These are phyloP conservation scores for Metschnikowia corniflorae DNA, from an alignment of 805 yeast genomes.

Conservation along the genomic window DNA sequence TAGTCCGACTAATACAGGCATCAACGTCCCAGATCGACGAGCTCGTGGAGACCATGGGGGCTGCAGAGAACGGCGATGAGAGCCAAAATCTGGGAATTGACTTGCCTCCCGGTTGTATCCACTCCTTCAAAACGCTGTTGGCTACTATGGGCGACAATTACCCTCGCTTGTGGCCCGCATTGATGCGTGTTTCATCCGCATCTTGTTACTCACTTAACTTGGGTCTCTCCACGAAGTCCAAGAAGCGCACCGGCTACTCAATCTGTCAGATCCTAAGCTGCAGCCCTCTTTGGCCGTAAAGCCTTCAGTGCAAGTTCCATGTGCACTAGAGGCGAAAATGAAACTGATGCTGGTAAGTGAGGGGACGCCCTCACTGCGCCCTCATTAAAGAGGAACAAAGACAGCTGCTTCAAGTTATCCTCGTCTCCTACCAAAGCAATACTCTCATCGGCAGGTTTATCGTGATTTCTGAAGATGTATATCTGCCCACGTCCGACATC, in stretches of 20 bases:
- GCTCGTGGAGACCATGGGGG: constrained; percentile 54
- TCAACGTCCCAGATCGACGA: constrained; percentile 55
- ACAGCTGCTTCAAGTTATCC: too few relatives aligned
- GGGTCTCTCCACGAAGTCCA: constrained; percentile 64
- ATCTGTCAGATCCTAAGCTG: neutral
- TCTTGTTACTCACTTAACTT: constrained; percentile 30
- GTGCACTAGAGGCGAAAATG: constrained; percentile 6
- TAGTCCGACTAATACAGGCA: constrained; percentile 48
- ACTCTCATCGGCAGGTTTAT: too few relatives aligned
- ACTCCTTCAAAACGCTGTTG: constrained; percentile 52
- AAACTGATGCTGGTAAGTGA: constrained; percentile 15
- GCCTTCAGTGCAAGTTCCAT: constrained; percentile 3
- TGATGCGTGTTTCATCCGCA: constrained; percentile 56
- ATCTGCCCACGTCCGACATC: too few relatives aligned
- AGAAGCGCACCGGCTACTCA: constrained; percentile 56
- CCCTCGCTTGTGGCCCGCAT: constrained; percentile 48
- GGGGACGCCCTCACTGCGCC: too few relatives aligned
- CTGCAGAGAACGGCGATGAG: constrained; percentile 36
- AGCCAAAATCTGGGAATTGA: constrained; percentile 29
- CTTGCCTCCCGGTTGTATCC: constrained; percentile 32
- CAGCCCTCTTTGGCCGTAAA: constrained; percentile 1
- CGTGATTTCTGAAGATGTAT: too few relatives aligned
- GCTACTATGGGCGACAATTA: constrained; percentile 46
- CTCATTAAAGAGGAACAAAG: too few relatives aligned
- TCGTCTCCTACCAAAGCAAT: too few relatives aligned